Percentiles rank a stretch among this genome's conserved stretches.
Conservation (phyloP, 2,329 filamentous ascomycete genomes). For the Aspergillus viridinutans region DNA sequence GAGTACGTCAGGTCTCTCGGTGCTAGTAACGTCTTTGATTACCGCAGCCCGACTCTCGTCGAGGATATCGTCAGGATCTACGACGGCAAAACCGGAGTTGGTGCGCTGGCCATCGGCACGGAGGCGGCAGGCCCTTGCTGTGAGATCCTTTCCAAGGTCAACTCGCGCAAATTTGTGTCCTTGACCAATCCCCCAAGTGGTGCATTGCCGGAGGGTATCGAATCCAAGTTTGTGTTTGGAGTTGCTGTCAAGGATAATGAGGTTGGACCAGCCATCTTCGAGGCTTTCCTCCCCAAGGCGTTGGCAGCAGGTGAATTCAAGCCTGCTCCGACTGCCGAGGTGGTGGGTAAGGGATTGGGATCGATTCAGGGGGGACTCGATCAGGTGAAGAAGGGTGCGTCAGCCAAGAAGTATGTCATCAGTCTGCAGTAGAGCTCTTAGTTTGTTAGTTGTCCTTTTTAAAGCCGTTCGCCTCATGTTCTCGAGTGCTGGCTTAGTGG, state of each 20-base stretch:
- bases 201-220: not conserved
- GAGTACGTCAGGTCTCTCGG: constrained; percentile 43
- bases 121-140: not conserved
- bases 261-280: not conserved
- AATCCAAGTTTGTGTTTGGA: not conserved
- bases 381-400: not conserved
- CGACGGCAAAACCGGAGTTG: constrained; percentile 12
- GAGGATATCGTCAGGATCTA: constrained; percentile 7
- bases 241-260: not conserved
- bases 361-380: not conserved
- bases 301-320: not conserved
- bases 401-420: not conserved
- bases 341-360: not conserved
- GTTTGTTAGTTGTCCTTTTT: no score
- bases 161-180: not conserved
- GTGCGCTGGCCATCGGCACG: constrained; percentile 6
- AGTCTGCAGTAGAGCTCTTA: not conserved
- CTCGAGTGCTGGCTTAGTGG: no score
- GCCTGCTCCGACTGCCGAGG: not conserved
- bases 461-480: no score
- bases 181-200: not conserved
- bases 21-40: constrained; percentile 43
- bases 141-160: not conserved
- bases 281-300: not conserved
- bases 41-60: constrained; percentile 22